Percentiles rank a stretch among this genome's conserved stretches.
phyloP scores from a whole-genome alignment of 1,139 yeast genomes.

The Yamadazyma siamensis region DNA sequence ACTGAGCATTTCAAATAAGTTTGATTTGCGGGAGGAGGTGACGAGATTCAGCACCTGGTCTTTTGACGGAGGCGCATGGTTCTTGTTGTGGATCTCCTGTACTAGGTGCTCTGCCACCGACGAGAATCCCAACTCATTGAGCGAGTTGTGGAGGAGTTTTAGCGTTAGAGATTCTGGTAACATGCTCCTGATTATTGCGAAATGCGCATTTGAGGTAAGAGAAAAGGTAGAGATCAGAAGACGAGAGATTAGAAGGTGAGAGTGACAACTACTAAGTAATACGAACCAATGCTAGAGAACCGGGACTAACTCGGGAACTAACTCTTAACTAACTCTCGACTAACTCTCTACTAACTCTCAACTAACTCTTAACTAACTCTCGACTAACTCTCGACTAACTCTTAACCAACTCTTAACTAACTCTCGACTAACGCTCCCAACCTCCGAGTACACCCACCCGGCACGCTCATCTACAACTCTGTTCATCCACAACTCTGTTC shows the following conservation, averaged over 20 bases:
- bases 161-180: constrained; percentile 23
- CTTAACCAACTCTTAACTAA: no score
- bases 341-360: no score
- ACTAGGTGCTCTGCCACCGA: constrained; percentile 12
- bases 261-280: not conserved
- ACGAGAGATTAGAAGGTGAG: not conserved
- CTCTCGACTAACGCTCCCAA: no score
- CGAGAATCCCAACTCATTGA: constrained; percentile 16
- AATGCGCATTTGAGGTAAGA: not conserved
- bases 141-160: constrained; percentile 29
- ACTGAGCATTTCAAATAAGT: constrained; percentile 24
- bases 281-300: no score
- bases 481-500: no score
- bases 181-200: not conserved
- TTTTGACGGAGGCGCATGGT: constrained; percentile 5
- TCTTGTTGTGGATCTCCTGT: constrained; percentile 13
- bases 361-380: no score
- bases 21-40: constrained; percentile 10
- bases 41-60: constrained; percentile 3
- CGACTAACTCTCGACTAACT: no score
- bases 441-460: no score
- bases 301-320: no score
- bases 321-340: no score
- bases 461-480: no score
- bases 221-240: no score